These are phyloP conservation scores for Aschersonia sp. DNA, from an alignment of 2,329 filamentous ascomycete genomes.

Conservation along the genomic window DNA sequence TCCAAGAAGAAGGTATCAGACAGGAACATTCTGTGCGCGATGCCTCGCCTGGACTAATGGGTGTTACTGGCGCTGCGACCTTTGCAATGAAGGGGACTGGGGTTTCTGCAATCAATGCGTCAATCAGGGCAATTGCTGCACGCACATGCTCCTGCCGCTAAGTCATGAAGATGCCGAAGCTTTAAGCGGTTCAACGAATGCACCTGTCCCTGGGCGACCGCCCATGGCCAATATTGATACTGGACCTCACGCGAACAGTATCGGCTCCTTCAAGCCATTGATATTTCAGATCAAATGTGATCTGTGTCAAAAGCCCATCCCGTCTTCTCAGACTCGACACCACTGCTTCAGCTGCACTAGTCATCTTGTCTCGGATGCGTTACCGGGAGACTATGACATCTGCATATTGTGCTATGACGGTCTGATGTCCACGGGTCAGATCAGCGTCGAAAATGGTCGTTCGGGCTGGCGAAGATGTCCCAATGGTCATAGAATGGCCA, in stretches of 20 bases:
- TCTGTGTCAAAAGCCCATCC: slow-evolving; percentile 59
- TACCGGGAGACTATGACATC: slow-evolving; percentile 70
- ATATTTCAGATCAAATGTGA: slow-evolving; percentile 67
- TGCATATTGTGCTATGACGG: slow-evolving; percentile 65
- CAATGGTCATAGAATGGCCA: slow-evolving; percentile 69
- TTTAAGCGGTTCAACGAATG: slow-evolving; percentile 22
- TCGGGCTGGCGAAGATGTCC: slow-evolving; percentile 75
- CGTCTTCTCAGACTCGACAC: slow-evolving; percentile 53
- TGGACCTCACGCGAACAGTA: slow-evolving; percentile 28
- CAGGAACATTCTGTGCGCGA: slow-evolving; percentile 70
- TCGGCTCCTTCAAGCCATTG: slow-evolving; percentile 49
- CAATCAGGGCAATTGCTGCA: slow-evolving; percentile 67
- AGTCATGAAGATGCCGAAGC: slow-evolving; percentile 37
- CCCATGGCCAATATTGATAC: slow-evolving; percentile 33
- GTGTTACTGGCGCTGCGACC: slow-evolving; percentile 80
- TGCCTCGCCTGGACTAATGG: slow-evolving; percentile 63
- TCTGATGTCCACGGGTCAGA: slow-evolving; percentile 46
- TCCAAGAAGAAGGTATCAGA: slow-evolving; percentile 53
- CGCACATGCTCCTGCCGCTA: slow-evolving; percentile 66
- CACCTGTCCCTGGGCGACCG: slow-evolving; percentile 28
- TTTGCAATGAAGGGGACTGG: slow-evolving; percentile 88
- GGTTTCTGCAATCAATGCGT: slow-evolving; percentile 85
- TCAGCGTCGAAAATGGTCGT: slow-evolving; percentile 62
- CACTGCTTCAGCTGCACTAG: slow-evolving; percentile 68
- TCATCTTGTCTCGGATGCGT: slow-evolving; percentile 27